Base-by-base conservation (phyloP, 345 rosid species). In the Crucihimalaya himalaica region DNA sequence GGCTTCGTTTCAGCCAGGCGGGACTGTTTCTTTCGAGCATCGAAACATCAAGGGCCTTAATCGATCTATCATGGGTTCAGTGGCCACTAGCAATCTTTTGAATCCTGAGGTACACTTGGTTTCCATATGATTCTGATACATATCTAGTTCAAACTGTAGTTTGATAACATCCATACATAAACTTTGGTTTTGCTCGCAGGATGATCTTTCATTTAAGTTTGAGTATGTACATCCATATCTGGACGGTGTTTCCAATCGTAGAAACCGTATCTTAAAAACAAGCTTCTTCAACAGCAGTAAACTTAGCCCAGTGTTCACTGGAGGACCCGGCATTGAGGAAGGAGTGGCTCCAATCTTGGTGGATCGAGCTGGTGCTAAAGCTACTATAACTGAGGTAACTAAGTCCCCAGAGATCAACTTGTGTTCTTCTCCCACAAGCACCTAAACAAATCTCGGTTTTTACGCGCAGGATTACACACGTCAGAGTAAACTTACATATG, bases 141-240 rank as follows among this genome's bases (percentile, higher is more conserved):
- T 46, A 45, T 46, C 35, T 23, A 18, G 61, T 47, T 50, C 55
- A 40, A 10, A 11, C 16, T 39, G n/a, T 61, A 3, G 47, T 40
- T 11, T 54, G 6, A 20, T 35, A 72, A 50, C 29, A 28, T 51
- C 54, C 28, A 19, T 55, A 14, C 54, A 15, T 48, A 23, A 3
- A 13, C 35, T 53, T 53, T 29, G 45, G 68, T 73, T 51, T 31
- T 14, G 3, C 66, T 10, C 46, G 19, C 85, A 89, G 96, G 97
- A 94, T 84, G 97, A 91, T 86, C 97, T 95, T 76, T 84, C 99
- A 50, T 94, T 94, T 78, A 92, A 94, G 86, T 87, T 94, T 12
- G 97, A 94, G 74, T 91, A 94, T 83, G 97, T 88, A 56, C 99
- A 94, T 59, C 99, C 97, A 47, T 94, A 94, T 80, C 79, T 94